Base-by-base conservation (phyloP, 257 asterid species). In the Solanum habrochaites region DNA sequence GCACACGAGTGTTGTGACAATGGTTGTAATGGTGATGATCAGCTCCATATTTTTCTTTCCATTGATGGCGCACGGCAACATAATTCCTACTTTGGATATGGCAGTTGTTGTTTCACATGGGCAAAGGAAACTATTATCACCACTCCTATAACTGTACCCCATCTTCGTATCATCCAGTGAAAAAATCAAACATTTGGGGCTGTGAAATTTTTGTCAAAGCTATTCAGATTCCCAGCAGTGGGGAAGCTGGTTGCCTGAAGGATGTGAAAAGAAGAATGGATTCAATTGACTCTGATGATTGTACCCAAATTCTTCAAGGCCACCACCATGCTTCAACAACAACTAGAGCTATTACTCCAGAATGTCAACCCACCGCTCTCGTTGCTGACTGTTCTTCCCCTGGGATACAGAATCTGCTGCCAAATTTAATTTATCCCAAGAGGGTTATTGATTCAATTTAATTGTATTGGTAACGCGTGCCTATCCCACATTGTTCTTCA, bases 11-110 rank as follows among this genome's bases (percentile, higher is more conserved):
- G 71, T 71, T 71, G n/a, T 20, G 45, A 72, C 16, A 82, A 82
- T 49, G 6, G 21, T 49, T 49, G 58, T 49, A 49, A 49, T 82
- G 40, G 62, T 80, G 21, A 42, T 80, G 32, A 43, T 73, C 85
- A 82, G 83, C 83, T 89, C 14, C 93, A 89, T 60, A 74, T 93
- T 32, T 74, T 83, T 89, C 82, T 83, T 90, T 64, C 91, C 91
- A 21, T 32, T 88, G 60, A 49, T 90, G 78, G 91, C 88, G 23
- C 86, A 67, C 6, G 91, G 91, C 73, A 90, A 90, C 49, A 88
- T 88, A 83, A 86, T 90, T 49, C 91, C 91, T 2, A 87, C 87
- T n/a, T n/a, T 89, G 39, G 91, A 88, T 66, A 66, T 90, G 82
- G 90, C 90, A 74, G 43, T 52, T 90, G 47, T 88, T 90, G 87